Percentiles rank a stretch among this genome's conserved stretches.
Conservation (phyloP, 139 green algal genomes). For the Tetradesmus lagerheimii region DNA sequence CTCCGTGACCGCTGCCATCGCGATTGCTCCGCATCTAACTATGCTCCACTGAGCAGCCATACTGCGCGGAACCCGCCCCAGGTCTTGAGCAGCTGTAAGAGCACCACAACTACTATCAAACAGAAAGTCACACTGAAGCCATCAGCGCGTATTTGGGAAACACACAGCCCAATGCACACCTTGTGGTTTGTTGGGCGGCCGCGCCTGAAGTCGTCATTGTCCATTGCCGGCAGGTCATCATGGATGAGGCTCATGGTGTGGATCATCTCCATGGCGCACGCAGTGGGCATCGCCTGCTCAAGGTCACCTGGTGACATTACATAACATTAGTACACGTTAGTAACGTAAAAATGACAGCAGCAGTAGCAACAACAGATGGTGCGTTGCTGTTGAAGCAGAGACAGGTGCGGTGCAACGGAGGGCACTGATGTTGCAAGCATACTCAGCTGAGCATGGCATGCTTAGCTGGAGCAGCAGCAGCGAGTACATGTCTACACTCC, state of each 20-base stretch:
- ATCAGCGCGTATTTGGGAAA: background rate
- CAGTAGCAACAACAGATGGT: background rate
- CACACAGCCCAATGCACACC: constrained; percentile 51
- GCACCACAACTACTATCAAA: too few relatives aligned
- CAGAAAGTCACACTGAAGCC: background rate
- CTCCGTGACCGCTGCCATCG: too few relatives aligned
- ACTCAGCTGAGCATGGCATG: too few relatives aligned
- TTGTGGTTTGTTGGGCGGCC: constrained; percentile 97
- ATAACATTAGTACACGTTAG: too few relatives aligned
- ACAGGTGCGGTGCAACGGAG: too few relatives aligned
- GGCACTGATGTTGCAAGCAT: too few relatives aligned
- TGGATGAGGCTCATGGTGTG: constrained; percentile 99
- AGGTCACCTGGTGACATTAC: constrained; percentile 67
- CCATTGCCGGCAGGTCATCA: constrained; percentile 98
- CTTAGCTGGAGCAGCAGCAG: too few relatives aligned
- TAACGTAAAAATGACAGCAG: background rate
- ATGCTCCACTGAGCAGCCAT: too few relatives aligned
- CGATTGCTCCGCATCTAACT: too few relatives aligned
- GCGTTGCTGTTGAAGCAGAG: too few relatives aligned
- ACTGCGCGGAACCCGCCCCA: too few relatives aligned
- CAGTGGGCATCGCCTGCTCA: constrained; percentile 88
- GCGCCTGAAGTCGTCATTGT: constrained; percentile 99
- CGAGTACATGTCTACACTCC: too few relatives aligned
- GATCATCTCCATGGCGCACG: constrained; percentile 98
- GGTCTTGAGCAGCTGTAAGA: background rate